Conservation (phyloP, 164 flowering plant genomes). For the Nymphaea colorata region DNA sequence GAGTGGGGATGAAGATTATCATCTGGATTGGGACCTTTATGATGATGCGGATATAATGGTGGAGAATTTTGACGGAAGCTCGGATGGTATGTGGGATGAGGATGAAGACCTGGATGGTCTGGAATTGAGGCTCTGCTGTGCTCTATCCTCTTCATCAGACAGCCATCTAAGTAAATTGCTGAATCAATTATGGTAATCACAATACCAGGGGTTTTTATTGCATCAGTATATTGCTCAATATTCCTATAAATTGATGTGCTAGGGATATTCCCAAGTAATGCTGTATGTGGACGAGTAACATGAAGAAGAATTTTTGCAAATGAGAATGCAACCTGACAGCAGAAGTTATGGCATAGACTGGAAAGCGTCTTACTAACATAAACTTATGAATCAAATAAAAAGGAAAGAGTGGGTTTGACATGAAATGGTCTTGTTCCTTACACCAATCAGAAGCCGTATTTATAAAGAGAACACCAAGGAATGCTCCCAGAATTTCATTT, state of each 20-base stretch:
- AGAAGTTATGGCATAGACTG: no score
- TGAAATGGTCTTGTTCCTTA: conserved; percentile 14
- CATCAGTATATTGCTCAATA: conserved; percentile 63
- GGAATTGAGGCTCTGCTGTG: no score
- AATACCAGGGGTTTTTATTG: conserved; percentile 48
- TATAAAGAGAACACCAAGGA: conserved; percentile 76
- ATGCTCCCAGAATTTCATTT: no score
- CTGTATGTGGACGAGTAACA: conserved; percentile 76
- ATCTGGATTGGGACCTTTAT: conserved; percentile 34
- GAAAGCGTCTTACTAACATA: no score
- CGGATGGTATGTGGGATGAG: no score
- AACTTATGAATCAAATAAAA: no score
- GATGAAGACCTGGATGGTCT: no score
- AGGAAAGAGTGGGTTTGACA: neutral
- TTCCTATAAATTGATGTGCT: conserved; percentile 56
- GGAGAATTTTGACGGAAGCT: conserved; percentile 18
- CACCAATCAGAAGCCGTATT: conserved; percentile 81
- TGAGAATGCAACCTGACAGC: conserved; percentile 50
- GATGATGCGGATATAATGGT: conserved; percentile 14
- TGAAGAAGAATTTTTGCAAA: conserved; percentile 73
- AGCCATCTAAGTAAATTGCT: conserved; percentile 78
- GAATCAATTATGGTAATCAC: conserved; percentile 72
- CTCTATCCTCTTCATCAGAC: conserved; percentile 50
- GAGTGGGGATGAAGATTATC: conserved; percentile 8
- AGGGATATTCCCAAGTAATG: conserved; percentile 59